Conservation (phyloP, 306 rosid species). For the Betula pendula region DNA sequence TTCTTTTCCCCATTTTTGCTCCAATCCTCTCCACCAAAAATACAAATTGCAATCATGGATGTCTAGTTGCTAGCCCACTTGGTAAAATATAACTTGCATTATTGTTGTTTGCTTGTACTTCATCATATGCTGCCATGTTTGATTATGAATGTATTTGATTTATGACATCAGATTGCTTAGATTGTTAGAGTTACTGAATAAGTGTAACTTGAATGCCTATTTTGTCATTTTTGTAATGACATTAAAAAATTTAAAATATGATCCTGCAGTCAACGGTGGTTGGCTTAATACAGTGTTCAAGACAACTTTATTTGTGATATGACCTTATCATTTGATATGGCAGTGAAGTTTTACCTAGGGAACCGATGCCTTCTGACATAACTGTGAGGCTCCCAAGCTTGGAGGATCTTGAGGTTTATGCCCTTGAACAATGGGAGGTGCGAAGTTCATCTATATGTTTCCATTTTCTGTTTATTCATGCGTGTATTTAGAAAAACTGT, state of each 20-base stretch:
- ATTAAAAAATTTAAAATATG: slow-evolving; percentile 1
- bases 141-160: not conserved
- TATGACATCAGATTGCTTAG: not conserved
- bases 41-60: not conserved
- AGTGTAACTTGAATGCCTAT: not conserved
- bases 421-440: slow-evolving; percentile 93
- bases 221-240: slow-evolving; percentile 14
- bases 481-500: slow-evolving; percentile 18
- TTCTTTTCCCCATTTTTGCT: not conserved
- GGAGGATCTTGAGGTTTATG: slow-evolving; percentile 82
- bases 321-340: slow-evolving; percentile 36
- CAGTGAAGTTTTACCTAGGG: slow-evolving; percentile 96
- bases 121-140: not conserved
- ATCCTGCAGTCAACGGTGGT: slow-evolving; percentile 12
- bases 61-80: not conserved
- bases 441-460: slow-evolving; percentile 24
- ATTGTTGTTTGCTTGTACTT: not conserved
- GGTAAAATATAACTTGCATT: not conserved
- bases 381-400: slow-evolving; percentile 83
- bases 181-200: not conserved
- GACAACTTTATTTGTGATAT: slow-evolving; percentile 29
- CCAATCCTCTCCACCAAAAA: not conserved
- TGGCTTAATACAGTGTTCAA: slow-evolving; percentile 12
- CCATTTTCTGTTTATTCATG: slow-evolving; percentile 9
- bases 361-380: slow-evolving; percentile 82